Conservation (phyloP, 2,329 filamentous ascomycete genomes). For the Epichloe scottii region DNA sequence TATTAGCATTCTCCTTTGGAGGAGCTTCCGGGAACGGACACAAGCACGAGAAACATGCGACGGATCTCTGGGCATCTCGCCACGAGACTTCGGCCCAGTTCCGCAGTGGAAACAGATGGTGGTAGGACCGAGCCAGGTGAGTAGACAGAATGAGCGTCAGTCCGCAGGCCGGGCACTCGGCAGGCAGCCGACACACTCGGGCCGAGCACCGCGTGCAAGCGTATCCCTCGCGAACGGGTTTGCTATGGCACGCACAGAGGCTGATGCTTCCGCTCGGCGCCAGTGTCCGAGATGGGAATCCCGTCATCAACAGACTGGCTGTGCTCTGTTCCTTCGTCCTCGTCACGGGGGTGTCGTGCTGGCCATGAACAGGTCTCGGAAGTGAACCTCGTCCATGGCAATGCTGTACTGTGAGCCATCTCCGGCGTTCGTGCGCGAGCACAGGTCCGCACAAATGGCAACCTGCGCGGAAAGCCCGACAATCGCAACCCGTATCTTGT, state of each 20-base stretch:
- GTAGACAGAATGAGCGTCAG: constrained; percentile 91
- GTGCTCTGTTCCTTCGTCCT: constrained; percentile 47
- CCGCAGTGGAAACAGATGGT: constrained; percentile 78
- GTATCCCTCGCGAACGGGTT: constrained; percentile 73
- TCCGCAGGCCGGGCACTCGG: constrained; percentile 82
- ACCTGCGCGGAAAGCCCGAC: constrained; percentile 87
- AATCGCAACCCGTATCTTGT: constrained; percentile 77
- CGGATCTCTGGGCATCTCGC: constrained; percentile 50
- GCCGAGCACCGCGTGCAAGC: constrained; percentile 76
- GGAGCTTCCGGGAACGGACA: constrained; percentile 50
- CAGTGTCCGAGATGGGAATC: constrained; percentile 79
- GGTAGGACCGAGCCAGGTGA: constrained; percentile 83
- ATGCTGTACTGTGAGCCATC: constrained; percentile 68
- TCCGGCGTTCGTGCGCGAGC: constrained; percentile 73
- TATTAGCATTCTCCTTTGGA: constrained; percentile 13
- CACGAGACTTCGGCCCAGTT: constrained; percentile 90
- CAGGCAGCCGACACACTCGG: constrained; percentile 81
- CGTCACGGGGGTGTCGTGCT: constrained; percentile 84
- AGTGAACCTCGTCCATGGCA: constrained; percentile 64
- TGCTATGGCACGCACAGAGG: constrained; percentile 84
- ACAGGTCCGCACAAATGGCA: constrained; percentile 83
- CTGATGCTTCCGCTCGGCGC: constrained; percentile 53
- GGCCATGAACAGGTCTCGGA: constrained; percentile 76
- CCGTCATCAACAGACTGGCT: constrained; percentile 83
- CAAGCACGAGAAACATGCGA: constrained; percentile 68